Percentiles rank a stretch among this genome's conserved stretches.
These are phyloP conservation scores for Rhynchospora breviuscula DNA, from an alignment of 176 grass and related monocot species.

Conservation along the genomic window DNA sequence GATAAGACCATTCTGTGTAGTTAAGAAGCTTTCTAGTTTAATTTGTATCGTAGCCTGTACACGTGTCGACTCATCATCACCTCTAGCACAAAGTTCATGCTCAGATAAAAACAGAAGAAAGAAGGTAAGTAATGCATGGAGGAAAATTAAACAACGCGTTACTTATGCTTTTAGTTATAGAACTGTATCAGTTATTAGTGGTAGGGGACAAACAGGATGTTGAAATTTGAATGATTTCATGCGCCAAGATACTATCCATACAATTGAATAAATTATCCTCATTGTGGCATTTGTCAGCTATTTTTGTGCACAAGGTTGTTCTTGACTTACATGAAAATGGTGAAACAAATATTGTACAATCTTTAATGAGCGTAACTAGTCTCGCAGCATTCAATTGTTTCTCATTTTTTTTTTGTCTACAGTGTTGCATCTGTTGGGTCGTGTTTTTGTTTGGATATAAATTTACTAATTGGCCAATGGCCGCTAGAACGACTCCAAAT, in stretches of 20 bases:
- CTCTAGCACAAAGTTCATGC: neutral
- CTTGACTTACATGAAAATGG: conserved; percentile 6
- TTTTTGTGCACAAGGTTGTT: neutral
- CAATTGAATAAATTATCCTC: conserved; percentile 3
- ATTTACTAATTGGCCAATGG: neutral
- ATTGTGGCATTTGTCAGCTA: neutral
- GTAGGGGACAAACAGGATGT: conserved; percentile 2
- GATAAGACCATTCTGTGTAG: neutral
- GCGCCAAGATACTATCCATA: neutral
- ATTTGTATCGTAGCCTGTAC: neutral
- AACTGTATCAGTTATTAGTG: neutral
- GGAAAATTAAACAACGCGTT: neutral
- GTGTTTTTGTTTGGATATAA: neutral
- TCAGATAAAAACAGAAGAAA: neutral
- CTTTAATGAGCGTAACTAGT: neutral
- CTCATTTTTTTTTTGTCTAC: neutral
- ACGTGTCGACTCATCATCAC: neutral
- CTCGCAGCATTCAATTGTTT: conserved; percentile 14
- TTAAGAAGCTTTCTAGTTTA: neutral
- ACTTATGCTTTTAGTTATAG: neutral
- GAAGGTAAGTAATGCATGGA: neutral
- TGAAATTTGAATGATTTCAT: conserved; percentile 9
- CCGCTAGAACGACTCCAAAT: neutral
- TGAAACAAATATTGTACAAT: neutral
- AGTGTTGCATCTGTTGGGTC: neutral